Evolutionary conservation across 176 grass and related monocot species (phyloP).

Genomic region (Paspalum notatum): DNA sequence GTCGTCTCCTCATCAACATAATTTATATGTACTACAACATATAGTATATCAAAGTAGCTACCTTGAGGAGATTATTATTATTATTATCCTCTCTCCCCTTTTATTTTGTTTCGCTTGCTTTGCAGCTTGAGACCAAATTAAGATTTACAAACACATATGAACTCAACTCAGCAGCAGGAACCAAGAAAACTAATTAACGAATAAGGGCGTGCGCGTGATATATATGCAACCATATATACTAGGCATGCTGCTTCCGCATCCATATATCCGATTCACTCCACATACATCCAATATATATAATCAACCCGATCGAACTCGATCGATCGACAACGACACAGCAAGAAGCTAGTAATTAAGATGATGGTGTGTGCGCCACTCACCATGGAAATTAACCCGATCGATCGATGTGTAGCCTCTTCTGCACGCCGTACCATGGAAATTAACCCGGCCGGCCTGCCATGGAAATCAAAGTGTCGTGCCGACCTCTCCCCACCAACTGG

Average conservation of each 20-base stretch:
- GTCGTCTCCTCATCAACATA: slow-evolving; percentile 28
- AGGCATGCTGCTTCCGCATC: neutral
- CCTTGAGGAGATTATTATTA: neutral
- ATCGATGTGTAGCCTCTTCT: slow-evolving; percentile 67
- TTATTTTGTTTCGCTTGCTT: neutral
- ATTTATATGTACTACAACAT: slow-evolving; percentile 50
- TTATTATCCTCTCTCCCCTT: too few species aligned
- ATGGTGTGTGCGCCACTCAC: slow-evolving; percentile 27
- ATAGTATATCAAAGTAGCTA: slow-evolving; percentile 12
- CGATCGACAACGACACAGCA: too few species aligned
- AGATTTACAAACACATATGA: slow-evolving; percentile 24
- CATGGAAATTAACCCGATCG: neutral
- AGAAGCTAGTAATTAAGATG: neutral
- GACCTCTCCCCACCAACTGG: too few species aligned
- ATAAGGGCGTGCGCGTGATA: neutral
- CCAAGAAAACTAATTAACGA: too few species aligned
- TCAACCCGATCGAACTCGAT: too few species aligned
- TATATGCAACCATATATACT: neutral
- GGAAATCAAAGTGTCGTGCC: too few species aligned
- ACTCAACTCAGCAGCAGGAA: neutral
- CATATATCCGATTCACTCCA: neutral
- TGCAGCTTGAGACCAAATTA: slow-evolving; percentile 17
- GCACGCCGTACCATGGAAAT: slow-evolving; percentile 62
- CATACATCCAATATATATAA: neutral
- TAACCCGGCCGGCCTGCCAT: too few species aligned